Evolutionary conservation across 805 yeast genomes (phyloP), one percentile per base, ranked within the genome.

Genomic region (Saccharomycopsis vini): DNA sequence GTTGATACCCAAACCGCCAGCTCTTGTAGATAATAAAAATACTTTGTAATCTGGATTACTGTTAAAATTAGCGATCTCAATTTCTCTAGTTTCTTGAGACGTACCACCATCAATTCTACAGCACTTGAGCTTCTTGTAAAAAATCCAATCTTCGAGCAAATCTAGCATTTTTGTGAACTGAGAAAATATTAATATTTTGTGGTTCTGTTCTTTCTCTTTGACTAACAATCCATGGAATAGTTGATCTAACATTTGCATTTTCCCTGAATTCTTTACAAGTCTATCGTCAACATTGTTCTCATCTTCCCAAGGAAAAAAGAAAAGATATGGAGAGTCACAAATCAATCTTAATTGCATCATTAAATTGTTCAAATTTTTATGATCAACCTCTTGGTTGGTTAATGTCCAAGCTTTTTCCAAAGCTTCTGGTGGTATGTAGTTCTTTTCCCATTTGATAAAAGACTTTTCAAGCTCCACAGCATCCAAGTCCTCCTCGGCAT

Each of bases 1-100:
- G 56, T 90, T 90, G 35, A 90, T 76, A 4, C 98, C 98, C 26
- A 90, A 70, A 0, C 97, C 97, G 7, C 97, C 98, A 1, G 97
- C 90, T 50, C 97, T 69, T 0, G 98, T 92, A 12, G 95, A 82
- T 12, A 92, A 67, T 41, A 92, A 60, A 51, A 90, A 90, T 1
- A 88, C 69, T 12, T 54, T 59, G 12, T 59, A 59, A 2, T 56
- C 59, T 22, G 56, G 58, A 20, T 63, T 54, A 24, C 59, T 56
- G 40, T 63, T 50, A 56, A 84, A 92, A 3, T 56, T 57, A 2
- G 67, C 63, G 33, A 90, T 83, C 52, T 78, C 74, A 9, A 61
- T 69, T 46, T 81, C 78, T 46, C 98, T 70, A 4, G 75, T 80
- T 0, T 59, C 72, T 52, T 83, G 89, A 30, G 70, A 57, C 2